phyloP scores from a whole-genome alignment of 2,329 filamentous ascomycete species.

The Curvularia spicifera region DNA sequence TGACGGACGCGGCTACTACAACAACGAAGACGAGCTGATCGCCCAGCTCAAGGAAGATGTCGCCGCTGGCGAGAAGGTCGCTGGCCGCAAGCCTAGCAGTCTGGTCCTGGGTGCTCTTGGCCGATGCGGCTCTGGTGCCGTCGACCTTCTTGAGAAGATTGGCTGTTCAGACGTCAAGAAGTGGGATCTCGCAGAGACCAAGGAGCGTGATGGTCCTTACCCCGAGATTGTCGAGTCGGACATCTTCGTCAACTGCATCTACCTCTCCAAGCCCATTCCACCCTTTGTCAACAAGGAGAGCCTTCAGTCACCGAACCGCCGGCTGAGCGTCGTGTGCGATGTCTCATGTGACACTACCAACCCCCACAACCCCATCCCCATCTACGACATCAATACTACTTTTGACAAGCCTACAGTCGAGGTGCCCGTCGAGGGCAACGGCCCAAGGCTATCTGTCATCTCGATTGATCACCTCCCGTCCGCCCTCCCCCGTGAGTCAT shows the following conservation, averaged over 20 bases:
- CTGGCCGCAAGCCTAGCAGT: constrained; percentile 71
- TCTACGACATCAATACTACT: constrained; percentile 84
- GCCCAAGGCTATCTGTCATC: constrained; percentile 76
- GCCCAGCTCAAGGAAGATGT: constrained; percentile 75
- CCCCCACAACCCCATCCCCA: constrained; percentile 74
- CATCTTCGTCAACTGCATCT: constrained; percentile 67
- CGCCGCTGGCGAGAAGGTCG: constrained; percentile 69
- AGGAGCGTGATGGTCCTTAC: constrained; percentile 70
- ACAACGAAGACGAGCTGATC: constrained; percentile 76
- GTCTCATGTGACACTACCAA: constrained; percentile 72
- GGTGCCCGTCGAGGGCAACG: constrained; percentile 65
- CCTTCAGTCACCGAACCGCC: constrained; percentile 71
- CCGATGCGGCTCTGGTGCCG: constrained; percentile 83
- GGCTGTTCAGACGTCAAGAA: constrained; percentile 74
- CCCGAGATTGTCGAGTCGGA: constrained; percentile 73
- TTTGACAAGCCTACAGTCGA: constrained; percentile 87
- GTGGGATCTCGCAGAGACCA: constrained; percentile 83
- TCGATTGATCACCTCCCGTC: constrained; percentile 59
- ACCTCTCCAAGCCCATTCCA: constrained; percentile 78
- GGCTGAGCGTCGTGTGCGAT: constrained; percentile 69
- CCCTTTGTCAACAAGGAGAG: constrained; percentile 78
- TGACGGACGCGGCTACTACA: constrained; percentile 63
- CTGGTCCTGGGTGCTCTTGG: constrained; percentile 82
- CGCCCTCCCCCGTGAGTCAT: constrained; percentile 83
- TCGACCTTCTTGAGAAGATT: constrained; percentile 77